phyloP scores from a whole-genome alignment of 768 basidiomycete genomes.

The Xerocomus spinulosus region DNA sequence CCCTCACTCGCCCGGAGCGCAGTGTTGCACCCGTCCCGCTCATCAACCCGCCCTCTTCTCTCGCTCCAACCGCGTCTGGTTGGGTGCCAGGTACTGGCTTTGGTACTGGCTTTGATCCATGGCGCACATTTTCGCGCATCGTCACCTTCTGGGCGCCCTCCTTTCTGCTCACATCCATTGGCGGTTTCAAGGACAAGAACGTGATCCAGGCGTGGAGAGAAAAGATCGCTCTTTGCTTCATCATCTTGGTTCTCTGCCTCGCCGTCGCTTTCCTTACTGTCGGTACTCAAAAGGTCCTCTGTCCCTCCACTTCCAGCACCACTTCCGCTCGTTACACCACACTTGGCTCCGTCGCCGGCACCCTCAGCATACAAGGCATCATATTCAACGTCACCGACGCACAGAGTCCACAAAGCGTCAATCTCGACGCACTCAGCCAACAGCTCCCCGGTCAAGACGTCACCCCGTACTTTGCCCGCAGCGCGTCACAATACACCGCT shows the following conservation, averaged over 20 bases:
- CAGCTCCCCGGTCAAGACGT: constrained; percentile 78
- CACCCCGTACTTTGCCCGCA: constrained; percentile 77
- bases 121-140: constrained; percentile 75
- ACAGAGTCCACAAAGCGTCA: constrained; percentile 41
- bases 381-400: constrained; percentile 69
- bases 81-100: constrained; percentile 33
- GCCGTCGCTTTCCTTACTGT: constrained; percentile 89
- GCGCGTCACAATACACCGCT: constrained; percentile 54
- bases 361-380: constrained; percentile 72
- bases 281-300: constrained; percentile 88
- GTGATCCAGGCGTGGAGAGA: constrained; percentile 94
- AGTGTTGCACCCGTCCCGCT: constrained; percentile 91
- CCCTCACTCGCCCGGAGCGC: constrained; percentile 93
- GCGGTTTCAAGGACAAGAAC: constrained; percentile 75
- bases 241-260: constrained; percentile 74
- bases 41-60: constrained; percentile 71
- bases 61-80: constrained; percentile 35
- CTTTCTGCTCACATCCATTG: constrained; percentile 64
- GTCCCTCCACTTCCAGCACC: constrained; percentile 54
- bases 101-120: constrained; percentile 45
- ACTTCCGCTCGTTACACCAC: constrained; percentile 43
- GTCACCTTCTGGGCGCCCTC: constrained; percentile 91
- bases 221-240: constrained; percentile 89
- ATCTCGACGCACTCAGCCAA: constrained; percentile 54
- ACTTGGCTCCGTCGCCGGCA: constrained; percentile 54